Conservation (phyloP, 2,329 filamentous ascomycete genomes). For the Ascochyta viciae-villosae region DNA sequence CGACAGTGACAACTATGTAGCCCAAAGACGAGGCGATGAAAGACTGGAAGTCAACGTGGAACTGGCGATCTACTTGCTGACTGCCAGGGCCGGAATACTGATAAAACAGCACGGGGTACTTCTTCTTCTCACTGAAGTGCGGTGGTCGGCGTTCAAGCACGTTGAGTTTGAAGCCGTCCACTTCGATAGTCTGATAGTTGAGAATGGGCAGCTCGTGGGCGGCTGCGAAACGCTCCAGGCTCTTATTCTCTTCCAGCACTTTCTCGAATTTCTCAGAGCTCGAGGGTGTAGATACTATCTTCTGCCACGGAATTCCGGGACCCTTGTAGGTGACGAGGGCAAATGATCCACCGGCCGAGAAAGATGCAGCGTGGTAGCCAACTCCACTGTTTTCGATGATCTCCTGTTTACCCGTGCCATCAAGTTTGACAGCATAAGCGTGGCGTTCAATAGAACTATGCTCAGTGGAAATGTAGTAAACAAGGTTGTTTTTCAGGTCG, state of each 20-base stretch:
- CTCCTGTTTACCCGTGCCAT: constrained; percentile 74
- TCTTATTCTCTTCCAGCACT: constrained; percentile 78
- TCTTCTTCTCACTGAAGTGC: constrained; percentile 81
- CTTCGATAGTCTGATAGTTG: constrained; percentile 82
- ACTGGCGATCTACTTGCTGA: constrained; percentile 82
- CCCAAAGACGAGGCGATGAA: constrained; percentile 85
- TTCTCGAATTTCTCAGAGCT: constrained; percentile 70
- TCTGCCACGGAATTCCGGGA: constrained; percentile 88
- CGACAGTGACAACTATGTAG: constrained; percentile 93
- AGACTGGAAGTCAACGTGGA: constrained; percentile 86
- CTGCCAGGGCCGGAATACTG: constrained; percentile 96
- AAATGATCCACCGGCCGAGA: constrained; percentile 83
- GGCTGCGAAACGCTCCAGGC: constrained; percentile 71
- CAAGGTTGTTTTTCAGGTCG: constrained; percentile 82
- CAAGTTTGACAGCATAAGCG: constrained; percentile 85
- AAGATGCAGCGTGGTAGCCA: constrained; percentile 82
- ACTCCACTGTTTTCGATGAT: constrained; percentile 76
- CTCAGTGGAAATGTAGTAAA: constrained; percentile 90
- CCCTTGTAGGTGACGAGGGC: constrained; percentile 84
- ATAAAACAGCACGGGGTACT: constrained; percentile 93
- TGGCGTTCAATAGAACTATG: constrained; percentile 90
- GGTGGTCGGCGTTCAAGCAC: constrained; percentile 86
- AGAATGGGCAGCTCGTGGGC: constrained; percentile 83
- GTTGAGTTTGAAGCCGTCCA: constrained; percentile 77
- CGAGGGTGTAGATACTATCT: constrained; percentile 82